Base-by-base conservation (phyloP, 2,329 filamentous ascomycete species). In the Talaromyces pinophilus region DNA sequence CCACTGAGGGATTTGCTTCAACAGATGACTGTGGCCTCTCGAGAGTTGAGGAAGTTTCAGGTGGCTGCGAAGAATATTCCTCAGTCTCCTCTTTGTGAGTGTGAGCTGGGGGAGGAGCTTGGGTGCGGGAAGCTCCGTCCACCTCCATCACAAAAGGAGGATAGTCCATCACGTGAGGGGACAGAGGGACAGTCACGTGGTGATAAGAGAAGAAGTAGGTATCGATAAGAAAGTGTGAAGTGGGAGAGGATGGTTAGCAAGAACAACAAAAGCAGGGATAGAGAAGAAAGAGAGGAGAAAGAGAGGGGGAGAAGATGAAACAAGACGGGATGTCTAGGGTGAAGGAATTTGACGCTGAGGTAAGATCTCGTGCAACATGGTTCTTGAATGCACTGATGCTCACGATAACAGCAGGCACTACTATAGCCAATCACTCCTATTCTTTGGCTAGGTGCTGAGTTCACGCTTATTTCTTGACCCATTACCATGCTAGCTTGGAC, bases 91-190 rank as follows among this genome's bases (percentile, higher is more conserved):
- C 10, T 35, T 2, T 11, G 33, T 35, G 13, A 60, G n/a, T 11
- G 57, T 25, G 38, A 22, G 33, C 38, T 30, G 38, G 35, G 38
- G 25, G 57, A 60, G 25, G 57, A 60, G 57, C 22, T 40, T 59
- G 55, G 33, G n/a, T 28, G 35, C 38, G 57, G 57, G 38, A 46
- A 60, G 57, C 38, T 60, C 57, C 57, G 15, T 46, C 33, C 22
- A 5, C 25, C 22, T 60, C 57, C 57, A 42, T 28, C 42, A 15
- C 42, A 19, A n/a, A 62, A 59, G n/a, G 19, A 30, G 15, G 33
- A 15, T 15, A 28, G 38, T 22, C n/a, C 30, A 42, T 59, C 55
- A 59, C 55, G 55, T 59, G 55, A 59, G 28, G 8, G 3, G 4
- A 5, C 40, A 17, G 13, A n/a, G 19, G 3, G 8, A 6, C 4